Evolutionary conservation across 73 alveolate species (phyloP).

Genomic region (Paramecium sexaurelia): DNA sequence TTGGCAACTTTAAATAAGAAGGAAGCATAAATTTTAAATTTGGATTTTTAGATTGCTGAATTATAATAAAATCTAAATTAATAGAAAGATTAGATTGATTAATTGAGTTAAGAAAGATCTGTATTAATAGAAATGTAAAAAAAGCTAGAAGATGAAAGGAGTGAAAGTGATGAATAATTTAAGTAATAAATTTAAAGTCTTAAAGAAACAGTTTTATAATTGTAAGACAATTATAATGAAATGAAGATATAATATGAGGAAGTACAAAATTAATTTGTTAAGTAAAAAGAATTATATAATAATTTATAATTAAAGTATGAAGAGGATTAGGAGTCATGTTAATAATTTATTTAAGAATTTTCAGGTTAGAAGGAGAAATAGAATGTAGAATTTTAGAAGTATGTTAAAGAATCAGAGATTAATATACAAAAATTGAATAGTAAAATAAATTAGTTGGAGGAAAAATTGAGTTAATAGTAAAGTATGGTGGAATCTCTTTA

Average conservation of each 20-base stretch:
- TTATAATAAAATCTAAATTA: background rate
- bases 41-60: background rate
- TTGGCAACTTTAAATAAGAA: background rate
- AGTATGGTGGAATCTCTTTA: background rate
- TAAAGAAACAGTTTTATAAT: background rate
- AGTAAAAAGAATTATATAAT: background rate
- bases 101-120: background rate
- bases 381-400: background rate
- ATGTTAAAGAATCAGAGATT: background rate
- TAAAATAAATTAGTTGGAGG: background rate
- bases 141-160: background rate
- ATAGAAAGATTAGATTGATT: background rate
- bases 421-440: background rate
- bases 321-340: background rate
- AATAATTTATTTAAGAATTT: background rate
- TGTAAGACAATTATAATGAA: background rate
- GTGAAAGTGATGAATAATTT: background rate
- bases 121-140: background rate
- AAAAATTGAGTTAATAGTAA: background rate
- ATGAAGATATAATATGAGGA: background rate
- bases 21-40: background rate
- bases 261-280: background rate
- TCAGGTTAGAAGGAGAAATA: background rate
- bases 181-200: background rate
- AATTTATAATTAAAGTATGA: background rate